phyloP scores from a whole-genome alignment of 2,329 filamentous ascomycete species.

The Ceratocystiopsis minuta region DNA sequence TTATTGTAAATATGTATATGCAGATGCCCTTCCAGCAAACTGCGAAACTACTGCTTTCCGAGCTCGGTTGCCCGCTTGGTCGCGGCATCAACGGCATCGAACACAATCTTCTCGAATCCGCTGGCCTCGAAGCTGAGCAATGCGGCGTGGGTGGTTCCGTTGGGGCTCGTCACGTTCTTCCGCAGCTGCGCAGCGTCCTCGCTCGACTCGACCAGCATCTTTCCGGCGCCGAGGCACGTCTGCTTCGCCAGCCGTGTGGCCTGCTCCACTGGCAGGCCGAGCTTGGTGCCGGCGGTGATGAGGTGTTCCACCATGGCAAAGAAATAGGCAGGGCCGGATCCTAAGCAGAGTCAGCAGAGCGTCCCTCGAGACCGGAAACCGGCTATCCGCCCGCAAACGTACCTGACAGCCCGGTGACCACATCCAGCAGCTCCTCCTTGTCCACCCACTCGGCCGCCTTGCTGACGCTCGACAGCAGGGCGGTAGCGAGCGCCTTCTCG shows the following conservation, averaged over 20 bases:
- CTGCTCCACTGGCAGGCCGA: slow-evolving; percentile 28
- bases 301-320: slow-evolving; percentile 35
- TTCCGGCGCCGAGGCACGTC: slow-evolving; percentile 31
- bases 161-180: slow-evolving; percentile 33
- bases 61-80: slow-evolving; percentile 24
- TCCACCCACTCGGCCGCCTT: slow-evolving; percentile 31
- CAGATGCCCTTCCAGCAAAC: no score
- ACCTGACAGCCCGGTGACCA: slow-evolving; percentile 32
- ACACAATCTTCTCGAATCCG: slow-evolving; percentile 24
- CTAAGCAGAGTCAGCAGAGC: slow-evolving; percentile 12
- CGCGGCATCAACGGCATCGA: slow-evolving; percentile 28
- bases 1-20: background rate
- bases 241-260: slow-evolving; percentile 31
- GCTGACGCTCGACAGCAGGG: slow-evolving; percentile 27
- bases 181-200: slow-evolving; percentile 28
- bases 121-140: slow-evolving; percentile 28
- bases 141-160: slow-evolving; percentile 31
- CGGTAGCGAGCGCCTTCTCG: slow-evolving; percentile 24
- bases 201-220: slow-evolving; percentile 29
- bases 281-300: slow-evolving; percentile 23
- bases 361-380: no score
- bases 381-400: slow-evolving; percentile 5
- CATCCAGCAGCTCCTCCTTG: slow-evolving; percentile 29
- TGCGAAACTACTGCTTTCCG: slow-evolving; percentile 12
- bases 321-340: slow-evolving; percentile 34